phyloP scores from a whole-genome alignment of 371 early-diverging fungal genomes.

The Nematocida major region DNA sequence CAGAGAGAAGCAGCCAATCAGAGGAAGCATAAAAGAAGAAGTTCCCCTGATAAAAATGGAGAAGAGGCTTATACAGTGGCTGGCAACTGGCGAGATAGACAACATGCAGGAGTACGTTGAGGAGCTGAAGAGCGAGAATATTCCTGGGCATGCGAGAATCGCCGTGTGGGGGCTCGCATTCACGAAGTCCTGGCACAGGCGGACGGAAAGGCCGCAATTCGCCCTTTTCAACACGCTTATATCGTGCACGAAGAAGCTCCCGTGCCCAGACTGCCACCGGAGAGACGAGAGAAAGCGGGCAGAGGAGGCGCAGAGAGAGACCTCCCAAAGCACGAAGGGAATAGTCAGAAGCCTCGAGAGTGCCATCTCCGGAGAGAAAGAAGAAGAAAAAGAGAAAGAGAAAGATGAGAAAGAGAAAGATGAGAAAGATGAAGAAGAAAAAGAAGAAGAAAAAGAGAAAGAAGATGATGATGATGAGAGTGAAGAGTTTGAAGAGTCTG shows the following conservation, averaged over 20 bases:
- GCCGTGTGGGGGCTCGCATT: constrained; percentile 26
- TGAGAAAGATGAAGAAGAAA: neutral
- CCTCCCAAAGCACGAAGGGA: neutral
- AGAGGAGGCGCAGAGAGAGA: neutral
- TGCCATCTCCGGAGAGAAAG: neutral
- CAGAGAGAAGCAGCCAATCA: constrained; percentile 9
- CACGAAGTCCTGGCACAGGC: constrained; percentile 34
- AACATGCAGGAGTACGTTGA: constrained; percentile 33
- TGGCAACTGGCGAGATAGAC: constrained; percentile 30
- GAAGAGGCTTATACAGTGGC: constrained; percentile 27
- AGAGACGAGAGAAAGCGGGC: neutral
- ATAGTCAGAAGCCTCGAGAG: neutral
- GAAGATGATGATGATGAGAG: neutral
- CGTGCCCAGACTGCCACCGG: constrained; percentile 35
- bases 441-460: neutral
- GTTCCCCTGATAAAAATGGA: constrained; percentile 15
- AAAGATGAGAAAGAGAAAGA: neutral
- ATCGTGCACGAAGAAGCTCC: constrained; percentile 12
- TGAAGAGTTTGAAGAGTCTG: too few relatives aligned
- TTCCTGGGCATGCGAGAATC: neutral
- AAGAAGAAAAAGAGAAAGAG: neutral
- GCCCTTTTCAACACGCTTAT: constrained; percentile 19
- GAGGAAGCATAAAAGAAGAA: neutral
- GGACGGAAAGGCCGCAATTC: constrained; percentile 5
- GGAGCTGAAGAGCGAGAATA: neutral